phyloP scores from a whole-genome alignment of 345 rosid genomes.

The thale cress (Arabidopsis thaliana) region TAIR10.1 NC_003074.8:3030501-3031000 shows the following conservation, averaged over 20 bases:
- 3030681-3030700: slow-evolving; percentile 88
- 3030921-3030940: slow-evolving; percentile 84
- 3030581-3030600: slow-evolving; percentile 88
- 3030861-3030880: slow-evolving; percentile 93
- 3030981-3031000: slow-evolving; percentile 84
- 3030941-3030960: slow-evolving; percentile 91
- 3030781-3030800: slow-evolving; percentile 87
- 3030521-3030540: slow-evolving; percentile 81
- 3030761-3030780: slow-evolving; percentile 88
- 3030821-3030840: slow-evolving; percentile 83
- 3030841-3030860: slow-evolving; percentile 88
- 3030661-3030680: slow-evolving; percentile 86
- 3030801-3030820: slow-evolving; percentile 83
- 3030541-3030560: slow-evolving; percentile 91
- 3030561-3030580: slow-evolving; percentile 88
- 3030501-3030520: slow-evolving; percentile 87
- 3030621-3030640: slow-evolving; percentile 91
- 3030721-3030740: slow-evolving; percentile 94
- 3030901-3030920: slow-evolving; percentile 97
- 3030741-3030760: slow-evolving; percentile 95
- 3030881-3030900: slow-evolving; percentile 84
- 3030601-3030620: slow-evolving; percentile 92
- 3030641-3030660: slow-evolving; percentile 84
- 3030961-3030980: slow-evolving; percentile 96
- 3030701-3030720: slow-evolving; percentile 87